A percentile compares a stretch with the other conserved stretches of the same genome.
Evolutionary conservation across 352 stramenopile genomes (phyloP).

Genomic region (Globisporangium takayamanum): DNA sequence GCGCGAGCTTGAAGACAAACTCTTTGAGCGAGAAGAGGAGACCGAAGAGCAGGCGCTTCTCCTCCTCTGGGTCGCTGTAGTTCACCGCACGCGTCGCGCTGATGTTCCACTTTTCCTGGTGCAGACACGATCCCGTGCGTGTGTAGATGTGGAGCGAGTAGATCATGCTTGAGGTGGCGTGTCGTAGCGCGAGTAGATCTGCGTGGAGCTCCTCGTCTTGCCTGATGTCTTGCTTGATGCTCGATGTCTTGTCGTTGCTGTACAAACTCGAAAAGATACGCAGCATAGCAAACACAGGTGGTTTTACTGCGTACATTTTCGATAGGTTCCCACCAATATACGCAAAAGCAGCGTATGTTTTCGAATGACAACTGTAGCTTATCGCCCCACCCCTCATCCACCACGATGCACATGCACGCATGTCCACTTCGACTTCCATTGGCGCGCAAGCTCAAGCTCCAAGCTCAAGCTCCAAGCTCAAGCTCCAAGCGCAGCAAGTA

Average conservation of each 20-base stretch:
- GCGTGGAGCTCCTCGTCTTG: background rate
- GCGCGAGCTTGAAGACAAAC: slow-evolving; percentile 77
- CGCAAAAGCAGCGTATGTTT: too few species aligned
- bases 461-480: background rate
- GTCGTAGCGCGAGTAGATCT: background rate
- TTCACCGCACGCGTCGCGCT: slow-evolving; percentile 48
- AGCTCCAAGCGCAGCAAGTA: background rate
- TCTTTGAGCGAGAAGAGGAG: slow-evolving; percentile 91
- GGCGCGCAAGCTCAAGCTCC: background rate
- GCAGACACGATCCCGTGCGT: slow-evolving; percentile 82
- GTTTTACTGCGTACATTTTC: background rate
- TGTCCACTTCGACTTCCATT: background rate
- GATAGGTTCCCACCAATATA: background rate
- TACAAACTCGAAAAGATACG: too few species aligned
- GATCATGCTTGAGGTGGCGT: slow-evolving; percentile 69
- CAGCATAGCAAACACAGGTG: background rate
- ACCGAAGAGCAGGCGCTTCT: slow-evolving; percentile 89
- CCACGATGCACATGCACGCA: too few species aligned
- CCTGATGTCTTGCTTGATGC: background rate
- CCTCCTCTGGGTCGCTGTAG: slow-evolving; percentile 80
- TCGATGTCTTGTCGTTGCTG: background rate
- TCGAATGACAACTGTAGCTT: too few species aligned
- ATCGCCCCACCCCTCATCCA: too few species aligned
- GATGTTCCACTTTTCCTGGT: slow-evolving; percentile 87
- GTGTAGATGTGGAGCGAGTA: slow-evolving; percentile 93